These are phyloP conservation scores for Mortierella sp. DNA, from an alignment of 371 early-diverging fungal species.

Conservation along the genomic window DNA sequence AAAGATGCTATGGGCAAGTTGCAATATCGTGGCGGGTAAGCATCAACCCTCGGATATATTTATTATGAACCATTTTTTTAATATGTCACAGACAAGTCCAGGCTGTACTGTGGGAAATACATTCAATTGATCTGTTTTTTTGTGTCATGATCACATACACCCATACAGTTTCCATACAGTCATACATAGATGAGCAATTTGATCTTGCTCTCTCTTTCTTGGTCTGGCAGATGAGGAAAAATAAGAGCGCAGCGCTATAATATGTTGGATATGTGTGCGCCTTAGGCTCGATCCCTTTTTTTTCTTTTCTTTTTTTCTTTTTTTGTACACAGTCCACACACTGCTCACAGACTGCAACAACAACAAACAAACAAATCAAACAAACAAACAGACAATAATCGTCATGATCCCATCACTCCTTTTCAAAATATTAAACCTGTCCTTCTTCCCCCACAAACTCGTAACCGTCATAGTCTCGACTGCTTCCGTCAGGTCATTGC, in stretches of 20 bases:
- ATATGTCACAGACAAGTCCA: too few relatives aligned
- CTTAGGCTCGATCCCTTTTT: too few relatives aligned
- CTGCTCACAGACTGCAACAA: too few relatives aligned
- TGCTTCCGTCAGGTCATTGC: constrained; percentile 79
- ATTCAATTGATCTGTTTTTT: neutral
- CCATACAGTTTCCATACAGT: neutral
- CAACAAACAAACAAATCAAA: too few relatives aligned
- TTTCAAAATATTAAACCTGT: too few relatives aligned
- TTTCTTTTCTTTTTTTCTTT: too few relatives aligned
- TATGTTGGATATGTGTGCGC: too few relatives aligned
- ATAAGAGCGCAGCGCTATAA: neutral
- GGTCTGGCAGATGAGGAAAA: neutral
- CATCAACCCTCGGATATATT: neutral
- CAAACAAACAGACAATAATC: too few relatives aligned
- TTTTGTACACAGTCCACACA: too few relatives aligned
- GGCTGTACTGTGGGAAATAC: neutral
- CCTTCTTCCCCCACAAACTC: too few relatives aligned
- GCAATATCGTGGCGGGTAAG: constrained; percentile 60
- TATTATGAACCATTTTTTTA: too few relatives aligned
- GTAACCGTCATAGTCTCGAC: constrained; percentile 56
- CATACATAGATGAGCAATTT: neutral
- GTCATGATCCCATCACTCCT: neutral
- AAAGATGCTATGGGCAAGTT: constrained; percentile 44
- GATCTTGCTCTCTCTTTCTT: neutral
- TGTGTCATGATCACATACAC: neutral